These are phyloP conservation scores for Phialophora chinensis DNA, from an alignment of 2,329 filamentous ascomycete genomes.

Conservation along the genomic window DNA sequence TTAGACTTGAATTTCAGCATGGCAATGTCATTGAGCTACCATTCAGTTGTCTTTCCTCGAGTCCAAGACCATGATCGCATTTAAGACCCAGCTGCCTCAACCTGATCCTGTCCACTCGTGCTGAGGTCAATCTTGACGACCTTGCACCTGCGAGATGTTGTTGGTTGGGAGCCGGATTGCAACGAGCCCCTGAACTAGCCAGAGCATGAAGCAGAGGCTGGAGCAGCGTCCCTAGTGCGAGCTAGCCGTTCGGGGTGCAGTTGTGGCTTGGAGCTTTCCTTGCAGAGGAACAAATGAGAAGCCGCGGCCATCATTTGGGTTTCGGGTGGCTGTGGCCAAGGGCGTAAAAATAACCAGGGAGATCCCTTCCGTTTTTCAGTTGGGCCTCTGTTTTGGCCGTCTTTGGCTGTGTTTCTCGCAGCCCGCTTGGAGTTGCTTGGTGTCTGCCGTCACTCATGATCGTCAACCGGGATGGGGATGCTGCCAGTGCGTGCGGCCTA, in stretches of 20 bases:
- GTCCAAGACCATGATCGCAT: background rate
- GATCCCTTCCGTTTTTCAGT: constrained; percentile 6
- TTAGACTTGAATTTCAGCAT: background rate
- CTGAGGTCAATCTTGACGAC: background rate
- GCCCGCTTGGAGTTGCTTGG: constrained; percentile 20
- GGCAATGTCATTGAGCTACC: background rate
- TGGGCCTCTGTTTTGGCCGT: background rate
- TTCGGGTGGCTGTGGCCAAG: constrained; percentile 9
- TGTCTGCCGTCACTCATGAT: constrained; percentile 6
- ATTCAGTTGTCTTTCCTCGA: background rate
- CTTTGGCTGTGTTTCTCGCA: constrained; percentile 12
- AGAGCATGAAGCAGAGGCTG: background rate
- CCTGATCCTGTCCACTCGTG: background rate
- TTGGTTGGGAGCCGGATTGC: constrained; percentile 5
- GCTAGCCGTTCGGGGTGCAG: constrained; percentile 13
- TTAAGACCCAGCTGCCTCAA: background rate
- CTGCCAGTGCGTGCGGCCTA: constrained; percentile 1
- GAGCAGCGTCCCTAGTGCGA: background rate
- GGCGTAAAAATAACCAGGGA: constrained; percentile 19
- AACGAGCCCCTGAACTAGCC: constrained; percentile 8
- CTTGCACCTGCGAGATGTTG: background rate
- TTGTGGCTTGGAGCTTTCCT: constrained; percentile 11
- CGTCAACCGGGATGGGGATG: constrained; percentile 10
- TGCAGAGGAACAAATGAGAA: background rate
- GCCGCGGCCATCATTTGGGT: constrained; percentile 7